phyloP scores from a whole-genome alignment of 352 stramenopile genomes.

The Globisporangium nodosum region DNA sequence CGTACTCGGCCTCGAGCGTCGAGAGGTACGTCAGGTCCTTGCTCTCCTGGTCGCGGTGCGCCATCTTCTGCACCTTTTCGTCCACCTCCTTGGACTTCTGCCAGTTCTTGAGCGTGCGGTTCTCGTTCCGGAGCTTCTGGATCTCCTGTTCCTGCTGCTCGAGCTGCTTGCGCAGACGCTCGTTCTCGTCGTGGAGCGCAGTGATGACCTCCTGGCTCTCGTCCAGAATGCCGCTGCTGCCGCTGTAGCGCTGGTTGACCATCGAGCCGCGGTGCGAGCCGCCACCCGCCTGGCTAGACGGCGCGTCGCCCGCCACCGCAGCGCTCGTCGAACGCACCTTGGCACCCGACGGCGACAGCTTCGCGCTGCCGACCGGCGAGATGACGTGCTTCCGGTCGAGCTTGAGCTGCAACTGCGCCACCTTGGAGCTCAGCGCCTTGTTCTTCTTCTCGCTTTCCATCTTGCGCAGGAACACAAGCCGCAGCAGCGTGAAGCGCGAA shows the following conservation, averaged over 20 bases:
- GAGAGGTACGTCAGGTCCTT: conserved; percentile 82
- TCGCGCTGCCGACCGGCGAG: conserved; percentile 12
- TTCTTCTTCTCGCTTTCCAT: conserved; percentile 84
- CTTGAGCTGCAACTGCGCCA: conserved; percentile 64
- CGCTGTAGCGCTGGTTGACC: conserved; percentile 50
- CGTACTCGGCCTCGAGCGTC: conserved; percentile 76
- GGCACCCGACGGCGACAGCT: conserved; percentile 35
- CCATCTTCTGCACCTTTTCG: conserved; percentile 85
- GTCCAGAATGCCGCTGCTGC: conserved; percentile 71
- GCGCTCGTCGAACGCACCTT: conserved; percentile 14
- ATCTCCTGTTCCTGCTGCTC: conserved; percentile 73
- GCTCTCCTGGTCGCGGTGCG: conserved; percentile 77
- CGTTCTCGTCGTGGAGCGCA: conserved; percentile 78
- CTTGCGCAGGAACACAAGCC: conserved; percentile 65
- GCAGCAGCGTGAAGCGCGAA: conserved; percentile 69
- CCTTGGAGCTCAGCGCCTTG: conserved; percentile 66
- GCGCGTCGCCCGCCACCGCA: background rate
- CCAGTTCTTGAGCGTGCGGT: conserved; percentile 76
- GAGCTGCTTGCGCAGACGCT: conserved; percentile 64
- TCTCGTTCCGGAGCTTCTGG: conserved; percentile 70
- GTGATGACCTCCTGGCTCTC: conserved; percentile 87
- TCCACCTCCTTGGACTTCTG: conserved; percentile 85
- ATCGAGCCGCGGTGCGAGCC: conserved; percentile 47
- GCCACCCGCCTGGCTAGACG: conserved; percentile 10
- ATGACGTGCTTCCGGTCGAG: conserved; percentile 52